Base-by-base conservation (phyloP, 768 basidiomycete species). In the Amanita inopinata region DNA sequence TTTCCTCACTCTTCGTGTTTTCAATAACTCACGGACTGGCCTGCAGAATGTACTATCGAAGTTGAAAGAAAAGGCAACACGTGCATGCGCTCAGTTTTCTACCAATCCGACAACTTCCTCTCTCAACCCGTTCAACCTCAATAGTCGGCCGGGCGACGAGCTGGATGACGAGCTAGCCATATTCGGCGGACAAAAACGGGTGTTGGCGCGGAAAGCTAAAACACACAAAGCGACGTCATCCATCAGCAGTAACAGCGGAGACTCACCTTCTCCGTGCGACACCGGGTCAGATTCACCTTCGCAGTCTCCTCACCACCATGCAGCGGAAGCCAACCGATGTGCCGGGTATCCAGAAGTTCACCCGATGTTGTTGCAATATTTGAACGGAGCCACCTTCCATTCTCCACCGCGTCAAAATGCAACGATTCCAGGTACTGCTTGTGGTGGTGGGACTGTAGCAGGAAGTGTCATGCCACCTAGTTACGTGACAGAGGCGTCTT, bases 141-240 rank as follows among this genome's bases (percentile, higher is more conserved):
- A 27, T 12, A 9, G 39, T 28, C 42, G 31, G 34, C 27, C 35
- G n/a, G 17, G 33, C 22, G 33, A 45, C 24, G 64, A 65, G 28
- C 53, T 62, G 15, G 65, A 68, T 38, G 62, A 72, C 45, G 70
- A 73, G 45, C 60, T 76, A 3, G 72, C 72, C 5, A 71, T 76
- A 18, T 76, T 75, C 41, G 73, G 73, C 11, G 74, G 73, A 5
- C 71, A 74, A 52, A 69, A 64, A 40, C 61, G 65, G 20, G 61
- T 74, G 5, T 46, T 74, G 12, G 59, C 61, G 41, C 51, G 61
- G 45, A 65, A 52, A 46, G 38, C 33, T 33, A 53, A 55, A 46
- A 50, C 40, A 14, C 41, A 40, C 28, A 38, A 44, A 12, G 39
- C 20, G 19, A 27, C 28, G 7, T 14, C 37, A 25, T 43, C 41